phyloP scores from a whole-genome alignment of 2,329 filamentous ascomycete genomes.

The Aspergillus eucalypticola region DNA sequence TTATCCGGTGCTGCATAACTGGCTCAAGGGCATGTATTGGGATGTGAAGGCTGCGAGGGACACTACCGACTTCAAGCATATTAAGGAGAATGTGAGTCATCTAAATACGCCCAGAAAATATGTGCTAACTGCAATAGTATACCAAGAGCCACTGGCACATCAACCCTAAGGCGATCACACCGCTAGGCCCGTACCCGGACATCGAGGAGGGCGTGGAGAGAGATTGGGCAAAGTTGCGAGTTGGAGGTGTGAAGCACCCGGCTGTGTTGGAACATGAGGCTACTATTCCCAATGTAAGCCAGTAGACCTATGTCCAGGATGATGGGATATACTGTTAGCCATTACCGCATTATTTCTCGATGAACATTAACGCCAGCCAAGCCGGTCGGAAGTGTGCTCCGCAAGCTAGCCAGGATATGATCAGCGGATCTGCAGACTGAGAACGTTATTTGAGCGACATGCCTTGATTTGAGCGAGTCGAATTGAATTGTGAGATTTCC shows the following conservation, averaged over 20 bases:
- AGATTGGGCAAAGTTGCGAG: constrained; percentile 51
- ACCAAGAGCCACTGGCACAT: constrained; percentile 62
- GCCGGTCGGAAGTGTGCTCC: too few relatives aligned
- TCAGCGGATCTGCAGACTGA: too few relatives aligned
- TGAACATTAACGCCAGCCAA: too few relatives aligned
- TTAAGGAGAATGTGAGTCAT: constrained; percentile 59
- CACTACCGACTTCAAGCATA: constrained; percentile 66
- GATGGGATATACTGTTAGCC: neutral
- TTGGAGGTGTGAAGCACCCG: constrained; percentile 22
- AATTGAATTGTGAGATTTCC: too few relatives aligned
- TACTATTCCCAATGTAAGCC: neutral
- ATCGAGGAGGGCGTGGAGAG: constrained; percentile 55
- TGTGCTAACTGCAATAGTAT: constrained; percentile 32
- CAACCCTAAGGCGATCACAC: constrained; percentile 64
- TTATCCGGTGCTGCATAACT: constrained; percentile 62
- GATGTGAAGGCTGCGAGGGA: constrained; percentile 56
- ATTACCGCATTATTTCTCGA: too few relatives aligned
- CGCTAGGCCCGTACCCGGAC: constrained; percentile 61
- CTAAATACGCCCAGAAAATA: constrained; percentile 13
- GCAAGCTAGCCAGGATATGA: too few relatives aligned
- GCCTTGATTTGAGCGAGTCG: too few relatives aligned
- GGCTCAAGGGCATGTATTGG: constrained; percentile 62
- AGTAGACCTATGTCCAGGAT: neutral
- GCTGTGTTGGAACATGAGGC: constrained; percentile 12
- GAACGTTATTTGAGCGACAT: too few relatives aligned